Percentiles rank a stretch among this genome's conserved stretches.
Conservation (phyloP, 1,284 basidiomycete genomes). For the Boletus smithii region DNA sequence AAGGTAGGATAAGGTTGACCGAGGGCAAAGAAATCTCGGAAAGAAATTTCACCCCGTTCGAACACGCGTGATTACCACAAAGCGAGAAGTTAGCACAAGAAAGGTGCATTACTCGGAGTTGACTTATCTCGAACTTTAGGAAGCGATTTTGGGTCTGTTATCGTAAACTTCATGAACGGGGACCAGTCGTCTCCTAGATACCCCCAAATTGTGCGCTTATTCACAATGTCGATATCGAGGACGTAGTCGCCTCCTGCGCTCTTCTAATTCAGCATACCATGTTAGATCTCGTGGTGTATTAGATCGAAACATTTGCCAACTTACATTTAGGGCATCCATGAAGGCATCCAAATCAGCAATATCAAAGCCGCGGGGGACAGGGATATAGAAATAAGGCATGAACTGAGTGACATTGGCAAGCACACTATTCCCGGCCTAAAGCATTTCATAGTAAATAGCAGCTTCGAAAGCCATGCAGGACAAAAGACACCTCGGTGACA, state of each 20-base stretch:
- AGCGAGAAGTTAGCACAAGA: constrained; percentile 18
- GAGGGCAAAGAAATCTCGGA: constrained; percentile 59
- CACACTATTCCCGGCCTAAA: constrained; percentile 81
- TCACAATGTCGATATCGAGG: constrained; percentile 56
- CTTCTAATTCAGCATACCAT: constrained; percentile 25
- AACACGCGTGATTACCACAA: constrained; percentile 65
- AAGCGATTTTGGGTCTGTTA: constrained; percentile 68
- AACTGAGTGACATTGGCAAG: constrained; percentile 80
- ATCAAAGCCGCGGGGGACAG: constrained; percentile 79
- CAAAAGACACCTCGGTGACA: constrained; percentile 66
- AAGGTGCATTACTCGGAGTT: background rate
- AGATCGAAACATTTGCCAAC: constrained; percentile 27
- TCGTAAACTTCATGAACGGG: constrained; percentile 81
- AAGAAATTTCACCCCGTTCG: constrained; percentile 79
- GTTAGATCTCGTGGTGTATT: constrained; percentile 3
- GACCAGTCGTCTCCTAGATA: constrained; percentile 78
- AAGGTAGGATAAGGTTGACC: constrained; percentile 62
- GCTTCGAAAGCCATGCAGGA: background rate
- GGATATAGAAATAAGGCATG: constrained; percentile 87
- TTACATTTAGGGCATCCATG: constrained; percentile 72
- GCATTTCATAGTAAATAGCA: constrained; percentile 6
- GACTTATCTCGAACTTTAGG: constrained; percentile 90
- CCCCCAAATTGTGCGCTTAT: constrained; percentile 79
- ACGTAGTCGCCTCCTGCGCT: constrained; percentile 41
- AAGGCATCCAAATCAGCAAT: constrained; percentile 66